Base-by-base conservation (phyloP, 2,329 filamentous ascomycete genomes). In the Hypoxylon sp. region DNA sequence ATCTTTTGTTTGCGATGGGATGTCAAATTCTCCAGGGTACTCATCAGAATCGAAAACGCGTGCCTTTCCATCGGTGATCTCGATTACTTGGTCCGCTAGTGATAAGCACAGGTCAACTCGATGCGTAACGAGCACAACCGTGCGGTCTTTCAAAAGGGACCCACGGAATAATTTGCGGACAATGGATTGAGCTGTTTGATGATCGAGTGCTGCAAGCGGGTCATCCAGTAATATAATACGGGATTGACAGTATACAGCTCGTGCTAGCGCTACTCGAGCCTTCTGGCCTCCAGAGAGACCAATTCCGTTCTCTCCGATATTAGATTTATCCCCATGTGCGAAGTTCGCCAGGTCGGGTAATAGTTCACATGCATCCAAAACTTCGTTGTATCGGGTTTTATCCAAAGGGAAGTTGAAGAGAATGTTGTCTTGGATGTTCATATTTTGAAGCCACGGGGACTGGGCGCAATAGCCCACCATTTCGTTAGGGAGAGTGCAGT, bases 121-220 rank as follows among this genome's bases (percentile, higher is more conserved):
- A 76, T 94, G 92, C 0, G 93, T 94, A 52, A 95, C 92, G 46
- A 94, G 88, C n/a, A 96, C 87, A 0, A 93, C 90, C 0, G 91
- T 92, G 5, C 92, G 86, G 5, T 83, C 86, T 61, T 88, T 86
- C 9, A 86, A 81, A 0, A 91, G 86, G 0, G 90, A 83, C 0
- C 87, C 86, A 19, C 86, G 84, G 56, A 94, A 83, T 71, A 82
- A 86, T 78, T 82, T 87, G 69, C 81, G 87, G 85, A 97, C 73
- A 78, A 83, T 93, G 73, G 76, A 86, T 77, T 79, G 87, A 0
- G 87, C 88, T 0, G 89, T 91, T 29, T 88, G 84, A 59, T 90
- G 88, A 50, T 91, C 89, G 8, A 91, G 77, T 0, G 89, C 86
- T 1, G 89, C 88, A 31, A 91, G 84, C 0, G 89, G 88, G 63